A percentile compares a stretch with the other conserved stretches of the same genome.
These are phyloP conservation scores for Suillus hirtellus DNA, from an alignment of 768 basidiomycete genomes.

Conservation along the genomic window DNA sequence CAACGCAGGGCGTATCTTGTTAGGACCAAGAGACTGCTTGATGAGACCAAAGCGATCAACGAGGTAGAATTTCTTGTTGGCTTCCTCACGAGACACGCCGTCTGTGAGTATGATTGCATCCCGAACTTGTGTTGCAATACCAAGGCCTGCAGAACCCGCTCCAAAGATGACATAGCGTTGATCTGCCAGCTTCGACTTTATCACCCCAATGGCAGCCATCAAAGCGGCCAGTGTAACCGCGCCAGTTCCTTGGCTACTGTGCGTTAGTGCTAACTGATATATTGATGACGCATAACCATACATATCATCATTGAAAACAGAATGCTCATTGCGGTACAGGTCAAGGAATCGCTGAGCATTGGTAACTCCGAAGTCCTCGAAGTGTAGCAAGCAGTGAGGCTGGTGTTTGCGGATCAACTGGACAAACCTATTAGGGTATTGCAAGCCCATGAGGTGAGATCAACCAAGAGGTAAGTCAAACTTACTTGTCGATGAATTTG, in stretches of 20 bases:
- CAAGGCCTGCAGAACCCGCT: slow-evolving; percentile 80
- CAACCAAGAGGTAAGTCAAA: neutral
- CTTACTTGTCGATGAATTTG: slow-evolving; percentile 71
- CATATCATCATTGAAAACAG: slow-evolving; percentile 88
- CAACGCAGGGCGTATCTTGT: slow-evolving; percentile 46
- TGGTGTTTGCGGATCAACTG: slow-evolving; percentile 70
- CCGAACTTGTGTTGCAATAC: slow-evolving; percentile 73
- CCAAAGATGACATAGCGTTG: slow-evolving; percentile 82
- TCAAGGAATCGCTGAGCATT: slow-evolving; percentile 73
- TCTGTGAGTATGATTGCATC: slow-evolving; percentile 69
- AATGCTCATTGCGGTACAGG: slow-evolving; percentile 59
- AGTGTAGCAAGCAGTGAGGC: slow-evolving; percentile 62
- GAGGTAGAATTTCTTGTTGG: slow-evolving; percentile 68
- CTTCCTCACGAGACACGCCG: slow-evolving; percentile 52
- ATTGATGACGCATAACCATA: slow-evolving; percentile 29
- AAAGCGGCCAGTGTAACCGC: slow-evolving; percentile 71
- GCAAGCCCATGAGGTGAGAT: neutral
- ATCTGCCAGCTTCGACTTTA: slow-evolving; percentile 61
- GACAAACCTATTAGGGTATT: slow-evolving; percentile 53
- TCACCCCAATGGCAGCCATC: slow-evolving; percentile 68
- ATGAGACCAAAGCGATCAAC: slow-evolving; percentile 70
- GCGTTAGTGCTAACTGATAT: neutral
- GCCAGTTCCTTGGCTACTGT: slow-evolving; percentile 69
- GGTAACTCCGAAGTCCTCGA: slow-evolving; percentile 82
- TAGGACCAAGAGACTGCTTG: slow-evolving; percentile 46